Evolutionary conservation across 495 filamentous ascomycete genomes (phyloP), one percentile per base, ranked within the genome.

Genomic region (Aspergillus panamensis): DNA sequence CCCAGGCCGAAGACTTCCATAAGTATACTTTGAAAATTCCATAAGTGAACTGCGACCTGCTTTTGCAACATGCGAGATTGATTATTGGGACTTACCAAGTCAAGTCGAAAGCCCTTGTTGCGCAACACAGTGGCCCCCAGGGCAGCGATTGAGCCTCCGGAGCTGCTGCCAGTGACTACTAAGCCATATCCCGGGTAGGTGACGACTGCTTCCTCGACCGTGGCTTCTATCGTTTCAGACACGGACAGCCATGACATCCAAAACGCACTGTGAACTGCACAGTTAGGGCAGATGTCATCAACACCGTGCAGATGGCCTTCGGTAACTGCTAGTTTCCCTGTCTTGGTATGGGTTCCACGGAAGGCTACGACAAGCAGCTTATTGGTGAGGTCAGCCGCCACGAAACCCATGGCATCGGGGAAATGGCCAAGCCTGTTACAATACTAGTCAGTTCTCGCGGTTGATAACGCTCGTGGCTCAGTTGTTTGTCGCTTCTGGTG

Each of bases 1-100:
- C 31, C 86, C 87, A 13, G 85, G 75, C 33, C 83, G 83, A 2
- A 87, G 87, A 32, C 79, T 70, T 59, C 87, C 87, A 68, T 79
- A 89, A 21, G 80, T 84, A 70, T 85, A 87, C 62, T 84, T 44
- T 53, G 35, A n/a, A 39, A 39, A 39, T 8, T 12, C 40, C 16
- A n/a, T 49, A 13, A 53, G 40, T 45, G 4, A 35, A 14, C 17
- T n/a, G 29, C 31, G 25, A 25, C 2, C 25, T 25, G 25, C 25
- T 53, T 42, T 32, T 12, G 13, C 14, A 13, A 42, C n/a, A 13
- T 31, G 32, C 4, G 32, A 8, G 16, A 33, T 6, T n/a, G 21
- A 40, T 10, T 17, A 29, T 10, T 17, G 20, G 37, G 9, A 53
- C 61, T 51, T 53, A 72, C 68, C 56, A 70, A 53, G 21, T 66